Base-by-base conservation (phyloP, 192 early-diverging fungal genomes). In the Coemansia erecta region DNA sequence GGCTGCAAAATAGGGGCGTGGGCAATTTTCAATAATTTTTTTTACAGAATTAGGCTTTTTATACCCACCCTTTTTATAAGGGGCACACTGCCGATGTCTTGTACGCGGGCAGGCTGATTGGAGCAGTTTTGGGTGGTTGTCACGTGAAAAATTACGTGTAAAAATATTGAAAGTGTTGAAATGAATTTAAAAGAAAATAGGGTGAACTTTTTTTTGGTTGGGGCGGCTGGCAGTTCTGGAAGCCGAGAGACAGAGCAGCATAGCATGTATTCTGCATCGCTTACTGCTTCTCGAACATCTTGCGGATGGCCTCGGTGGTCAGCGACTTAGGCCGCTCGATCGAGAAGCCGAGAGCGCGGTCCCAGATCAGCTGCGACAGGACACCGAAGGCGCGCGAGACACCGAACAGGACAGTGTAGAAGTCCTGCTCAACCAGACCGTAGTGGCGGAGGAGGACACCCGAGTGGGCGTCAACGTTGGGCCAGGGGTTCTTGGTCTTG, bases 401-500 rank as follows among this genome's bases (percentile, higher is more conserved):
- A 84, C 95, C 97, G 63, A 99, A 99, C 39, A 99, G 81, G 43
- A 99, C 97, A 33, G 97, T 99, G 92, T 99, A 99, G 82, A 91
- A 99, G 84, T 99, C 92, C 83, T 99, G 92, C 81, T 99, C 94
- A 46, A 88, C 89, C 67, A 99, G 85, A 55, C 93, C 93, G 75
- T 89, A 99, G 87, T 96, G 91, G 69, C 92, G 89, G 61, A 99
- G 85, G 18, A 99, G 88, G 66, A 95, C 93, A 79, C 97, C 97
- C 53, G 90, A 92, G 90, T 99, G 97, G 48, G 95, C 95, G 74
- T 99, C 97, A 41, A 99, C 95, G 81, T 99, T 99, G 80, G 97
- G 97, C 92, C 92, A 99, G 60, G 97, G 97, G 90, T 99, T 99
- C 90, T 96, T 97, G 87, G 94, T 97, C 90, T 97, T 99, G 66